Evolutionary conservation across 2,329 filamentous ascomycete genomes (phyloP).

Genomic region (Colletotrichum tropicicola): DNA sequence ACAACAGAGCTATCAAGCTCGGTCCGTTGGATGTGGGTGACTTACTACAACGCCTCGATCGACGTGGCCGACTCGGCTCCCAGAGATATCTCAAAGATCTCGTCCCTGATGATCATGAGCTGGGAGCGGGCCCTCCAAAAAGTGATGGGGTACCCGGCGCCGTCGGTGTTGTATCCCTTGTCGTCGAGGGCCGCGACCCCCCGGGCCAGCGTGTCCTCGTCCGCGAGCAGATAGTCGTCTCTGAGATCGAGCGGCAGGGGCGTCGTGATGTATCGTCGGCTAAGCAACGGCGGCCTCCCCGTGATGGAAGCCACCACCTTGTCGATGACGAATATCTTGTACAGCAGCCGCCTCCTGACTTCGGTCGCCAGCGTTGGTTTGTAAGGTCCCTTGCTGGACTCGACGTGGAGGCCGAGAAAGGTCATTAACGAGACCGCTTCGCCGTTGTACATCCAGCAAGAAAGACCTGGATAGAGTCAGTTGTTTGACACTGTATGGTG

Average conservation of each 20-base stretch:
- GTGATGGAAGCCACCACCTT: constrained; percentile 61
- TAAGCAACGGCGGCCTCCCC: constrained; percentile 62
- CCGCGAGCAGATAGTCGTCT: constrained; percentile 56
- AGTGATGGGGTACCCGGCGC: constrained; percentile 52
- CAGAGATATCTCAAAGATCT: constrained; percentile 66
- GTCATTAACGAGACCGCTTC: constrained; percentile 47
- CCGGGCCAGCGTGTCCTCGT: constrained; percentile 47
- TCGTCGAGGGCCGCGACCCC: constrained; percentile 52
- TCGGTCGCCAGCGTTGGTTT: constrained; percentile 45
- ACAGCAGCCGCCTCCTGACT: constrained; percentile 43
- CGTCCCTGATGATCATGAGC: constrained; percentile 62
- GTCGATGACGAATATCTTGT: constrained; percentile 52
- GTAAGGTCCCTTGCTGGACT: constrained; percentile 36
- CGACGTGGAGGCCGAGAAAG: constrained; percentile 45
- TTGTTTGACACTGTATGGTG: not conserved
- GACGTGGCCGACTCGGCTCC: constrained; percentile 44
- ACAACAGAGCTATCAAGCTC: too few species aligned
- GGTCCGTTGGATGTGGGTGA: too few species aligned
- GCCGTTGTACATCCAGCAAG: constrained; percentile 47
- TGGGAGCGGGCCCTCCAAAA: constrained; percentile 54
- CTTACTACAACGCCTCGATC: not conserved
- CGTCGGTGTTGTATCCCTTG: constrained; percentile 61
- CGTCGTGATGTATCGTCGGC: constrained; percentile 61
- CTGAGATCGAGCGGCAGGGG: constrained; percentile 63
- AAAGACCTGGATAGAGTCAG: constrained; percentile 37